Conservation (phyloP, 108 stramenopile species). For the Cylindrotheca closterium region DNA sequence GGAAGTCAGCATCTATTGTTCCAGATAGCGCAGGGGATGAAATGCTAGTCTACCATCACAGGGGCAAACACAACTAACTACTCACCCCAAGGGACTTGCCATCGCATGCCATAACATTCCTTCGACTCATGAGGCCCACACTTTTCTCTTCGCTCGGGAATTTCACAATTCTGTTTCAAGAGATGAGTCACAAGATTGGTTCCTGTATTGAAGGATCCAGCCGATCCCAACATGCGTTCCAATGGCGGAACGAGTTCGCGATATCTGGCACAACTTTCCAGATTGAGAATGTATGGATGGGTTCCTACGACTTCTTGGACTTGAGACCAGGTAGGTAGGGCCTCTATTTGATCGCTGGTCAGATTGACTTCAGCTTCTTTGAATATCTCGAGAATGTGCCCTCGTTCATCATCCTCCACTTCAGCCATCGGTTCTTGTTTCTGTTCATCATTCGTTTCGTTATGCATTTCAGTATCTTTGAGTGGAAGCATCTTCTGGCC, state of each 20-base stretch:
- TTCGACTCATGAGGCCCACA: slow-evolving; percentile 51
- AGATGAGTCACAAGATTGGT: slow-evolving; percentile 75
- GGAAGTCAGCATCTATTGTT: too few relatives aligned
- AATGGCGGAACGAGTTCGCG: slow-evolving; percentile 43
- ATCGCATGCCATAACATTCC: slow-evolving; percentile 71
- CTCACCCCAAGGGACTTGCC: slow-evolving; percentile 64
- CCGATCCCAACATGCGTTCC: slow-evolving; percentile 60
- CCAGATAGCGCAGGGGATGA: too few relatives aligned
- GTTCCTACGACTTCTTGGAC: slow-evolving; percentile 54
- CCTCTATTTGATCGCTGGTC: slow-evolving; percentile 40
- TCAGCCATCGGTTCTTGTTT: too few relatives aligned
- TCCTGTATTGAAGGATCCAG: slow-evolving; percentile 81
- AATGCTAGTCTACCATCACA: too few relatives aligned
- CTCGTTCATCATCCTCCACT: slow-evolving; percentile 11
- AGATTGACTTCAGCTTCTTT: slow-evolving; percentile 43
- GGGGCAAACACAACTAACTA: neutral
- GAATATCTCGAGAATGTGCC: slow-evolving; percentile 52
- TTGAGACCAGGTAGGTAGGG: slow-evolving; percentile 64
- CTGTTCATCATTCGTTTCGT: too few relatives aligned
- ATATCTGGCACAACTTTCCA: slow-evolving; percentile 52
- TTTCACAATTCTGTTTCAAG: slow-evolving; percentile 75
- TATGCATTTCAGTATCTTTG: too few relatives aligned
- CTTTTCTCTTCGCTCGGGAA: slow-evolving; percentile 59
- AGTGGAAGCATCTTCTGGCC: too few relatives aligned
- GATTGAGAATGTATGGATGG: slow-evolving; percentile 40